Conservation (phyloP, 2,329 filamentous ascomycete species). For the Microcyclospora pomicola region DNA sequence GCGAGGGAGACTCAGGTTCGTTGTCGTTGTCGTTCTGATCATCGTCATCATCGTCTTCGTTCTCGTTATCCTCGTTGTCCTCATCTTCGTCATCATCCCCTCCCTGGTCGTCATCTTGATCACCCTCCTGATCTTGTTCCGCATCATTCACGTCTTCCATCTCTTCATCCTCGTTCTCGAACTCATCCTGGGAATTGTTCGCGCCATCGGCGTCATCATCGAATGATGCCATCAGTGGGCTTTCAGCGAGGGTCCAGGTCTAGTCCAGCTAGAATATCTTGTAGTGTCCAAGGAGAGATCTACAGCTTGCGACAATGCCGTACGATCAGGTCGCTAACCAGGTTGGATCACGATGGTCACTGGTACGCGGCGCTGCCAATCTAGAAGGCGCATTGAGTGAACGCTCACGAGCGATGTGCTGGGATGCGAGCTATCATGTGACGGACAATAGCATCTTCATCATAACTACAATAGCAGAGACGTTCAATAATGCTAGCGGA, state of each 20-base stretch:
- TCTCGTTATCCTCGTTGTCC: slow-evolving; percentile 27
- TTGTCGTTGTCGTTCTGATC: slow-evolving; percentile 26
- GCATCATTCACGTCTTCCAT: slow-evolving; percentile 29
- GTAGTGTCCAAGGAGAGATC: too few relatives aligned
- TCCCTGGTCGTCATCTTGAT: slow-evolving; percentile 25
- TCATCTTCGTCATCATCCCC: slow-evolving; percentile 24
- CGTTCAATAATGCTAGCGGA: too few relatives aligned
- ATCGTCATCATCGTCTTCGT: slow-evolving; percentile 24
- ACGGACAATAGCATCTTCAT: too few relatives aligned
- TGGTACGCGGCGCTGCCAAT: too few relatives aligned
- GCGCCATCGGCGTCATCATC: slow-evolving; percentile 31
- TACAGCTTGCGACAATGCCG: too few relatives aligned
- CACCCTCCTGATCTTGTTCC: slow-evolving; percentile 23
- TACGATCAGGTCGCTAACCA: too few relatives aligned
- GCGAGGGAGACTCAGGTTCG: slow-evolving; percentile 33
- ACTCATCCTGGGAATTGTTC: slow-evolving; percentile 26
- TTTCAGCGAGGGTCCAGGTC: not conserved
- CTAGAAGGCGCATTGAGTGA: not conserved
- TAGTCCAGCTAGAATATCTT: too few relatives aligned
- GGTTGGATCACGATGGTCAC: too few relatives aligned
- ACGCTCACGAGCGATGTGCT: too few relatives aligned
- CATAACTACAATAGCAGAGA: too few relatives aligned
- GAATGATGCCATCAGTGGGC: slow-evolving; percentile 26
- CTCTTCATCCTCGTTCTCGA: slow-evolving; percentile 33
- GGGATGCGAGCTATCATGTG: too few relatives aligned